A percentile compares a stretch with the other conserved stretches of the same genome.
Evolutionary conservation across 257 asterid genomes (phyloP).

Genomic region (Rehmannia glutinosa): DNA sequence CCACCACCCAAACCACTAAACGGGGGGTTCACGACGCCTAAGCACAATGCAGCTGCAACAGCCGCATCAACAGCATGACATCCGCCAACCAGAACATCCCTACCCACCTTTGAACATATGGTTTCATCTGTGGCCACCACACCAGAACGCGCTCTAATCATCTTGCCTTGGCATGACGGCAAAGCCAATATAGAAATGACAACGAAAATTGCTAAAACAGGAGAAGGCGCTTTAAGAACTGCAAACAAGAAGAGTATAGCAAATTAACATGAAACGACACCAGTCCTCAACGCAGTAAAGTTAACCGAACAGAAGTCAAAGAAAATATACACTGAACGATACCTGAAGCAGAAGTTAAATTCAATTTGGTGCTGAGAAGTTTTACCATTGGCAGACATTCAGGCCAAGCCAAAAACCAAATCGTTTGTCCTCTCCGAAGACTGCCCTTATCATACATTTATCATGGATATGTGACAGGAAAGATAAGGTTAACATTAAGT

Average conservation of each 20-base stretch:
- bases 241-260: neutral
- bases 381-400: too few relatives aligned
- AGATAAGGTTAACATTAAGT: neutral
- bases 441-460: neutral
- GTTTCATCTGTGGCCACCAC: conserved; percentile 40
- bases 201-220: neutral
- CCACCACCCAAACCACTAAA: conserved; percentile 48
- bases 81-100: conserved; percentile 26
- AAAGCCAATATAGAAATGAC: neutral
- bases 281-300: too few relatives aligned
- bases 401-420: too few relatives aligned
- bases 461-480: neutral
- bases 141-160: conserved; percentile 21
- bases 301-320: too few relatives aligned
- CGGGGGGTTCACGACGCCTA: conserved; percentile 37
- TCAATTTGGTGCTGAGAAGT: neutral
- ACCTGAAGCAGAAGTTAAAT: neutral
- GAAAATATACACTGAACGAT: too few relatives aligned
- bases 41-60: conserved; percentile 42
- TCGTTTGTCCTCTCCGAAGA: neutral
- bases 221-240: neutral
- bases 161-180: conserved; percentile 8
- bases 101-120: conserved; percentile 29
- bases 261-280: neutral
- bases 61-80: conserved; percentile 51